Evolutionary conservation across 306 rosid species (phyloP), one percentile per base, ranked within the genome.

Genomic region (Prunus dulcis): DNA sequence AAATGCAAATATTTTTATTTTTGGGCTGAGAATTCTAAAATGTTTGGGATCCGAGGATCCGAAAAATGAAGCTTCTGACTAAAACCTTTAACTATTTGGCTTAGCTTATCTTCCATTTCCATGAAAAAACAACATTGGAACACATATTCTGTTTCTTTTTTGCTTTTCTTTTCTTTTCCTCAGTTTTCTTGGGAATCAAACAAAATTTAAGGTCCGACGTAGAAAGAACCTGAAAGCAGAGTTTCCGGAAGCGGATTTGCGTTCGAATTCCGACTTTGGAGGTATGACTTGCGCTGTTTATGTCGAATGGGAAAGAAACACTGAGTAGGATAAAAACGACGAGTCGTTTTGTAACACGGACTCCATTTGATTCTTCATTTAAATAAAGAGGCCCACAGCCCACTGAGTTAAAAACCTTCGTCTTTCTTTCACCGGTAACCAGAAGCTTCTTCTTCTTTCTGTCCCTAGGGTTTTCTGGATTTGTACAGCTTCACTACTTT

Each of bases 191-290:
- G 53, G 71, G 10, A 76, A 38, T 18, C 79, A 76, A 75, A 64
- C 73, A 41, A 25, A 51, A 52, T 2, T 6, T 30, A 28, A 28
- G 13, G 41, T 10, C 1, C 0, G 19, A 71, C 3, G 41, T 9
- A 23, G 56, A 71, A 79, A 23, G 56, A 71, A 79, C 82, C 82
- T 79, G 73, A 64, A 72, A 72, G 73, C 72, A 49, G 60, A 27
- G 47, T 62, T 62, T 62, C 49, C 49, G 18, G 38, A 51, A 45
- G 65, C 55, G n/a, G 82, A 5, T 78, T 71, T 43, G 64, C 19
- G 58, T 43, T 60, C 57, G 47, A 13, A 57, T 43, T 49, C 41
- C 45, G 63, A 51, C 9, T 34, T 6, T 23, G 2, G 64, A 18
- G 41, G n/a, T 22, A 45, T 72, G 34, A 20, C 66, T 41, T 32